phyloP scores from a whole-genome alignment of 1,139 yeast genomes.

The Suhomyces yuchorum region DNA sequence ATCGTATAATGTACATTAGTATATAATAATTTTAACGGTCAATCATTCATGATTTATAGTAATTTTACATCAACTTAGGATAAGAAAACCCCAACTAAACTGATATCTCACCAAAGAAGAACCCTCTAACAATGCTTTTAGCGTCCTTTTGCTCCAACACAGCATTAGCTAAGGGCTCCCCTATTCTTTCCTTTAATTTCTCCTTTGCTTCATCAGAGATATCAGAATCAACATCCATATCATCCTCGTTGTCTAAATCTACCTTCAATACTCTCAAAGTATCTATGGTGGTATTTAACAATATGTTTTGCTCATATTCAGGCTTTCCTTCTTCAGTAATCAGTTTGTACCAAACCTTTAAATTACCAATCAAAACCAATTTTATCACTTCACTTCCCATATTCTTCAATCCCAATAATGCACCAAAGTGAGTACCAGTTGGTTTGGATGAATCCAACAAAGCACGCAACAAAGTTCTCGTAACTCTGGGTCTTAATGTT shows the following conservation, averaged over 20 bases:
- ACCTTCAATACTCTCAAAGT: slow-evolving; percentile 51
- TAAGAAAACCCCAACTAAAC: slow-evolving; percentile 15
- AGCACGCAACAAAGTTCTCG: slow-evolving; percentile 88
- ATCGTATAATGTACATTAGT: slow-evolving; percentile 9
- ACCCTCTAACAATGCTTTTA: slow-evolving; percentile 59
- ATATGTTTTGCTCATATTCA: slow-evolving; percentile 46
- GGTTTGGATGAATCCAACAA: slow-evolving; percentile 78
- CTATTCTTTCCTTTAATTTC: slow-evolving; percentile 59
- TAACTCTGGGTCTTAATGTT: slow-evolving; percentile 89
- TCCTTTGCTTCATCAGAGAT: slow-evolving; percentile 46
- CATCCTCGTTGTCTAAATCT: slow-evolving; percentile 32
- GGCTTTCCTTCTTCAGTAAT: slow-evolving; percentile 46
- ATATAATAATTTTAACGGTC: slow-evolving; percentile 7
- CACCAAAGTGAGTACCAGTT: slow-evolving; percentile 90
- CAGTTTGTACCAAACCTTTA: slow-evolving; percentile 73
- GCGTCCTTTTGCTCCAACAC: slow-evolving; percentile 58
- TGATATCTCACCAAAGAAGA: slow-evolving; percentile 70
- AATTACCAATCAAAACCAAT: slow-evolving; percentile 79
- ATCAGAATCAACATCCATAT: slow-evolving; percentile 32
- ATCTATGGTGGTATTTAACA: slow-evolving; percentile 55
- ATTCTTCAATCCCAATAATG: slow-evolving; percentile 79
- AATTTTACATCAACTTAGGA: slow-evolving; percentile 1
- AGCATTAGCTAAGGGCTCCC: slow-evolving; percentile 55
- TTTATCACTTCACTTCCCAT: slow-evolving; percentile 89
- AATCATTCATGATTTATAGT: neutral